Percentiles rank a stretch among this genome's conserved stretches.
Evolutionary conservation across 441 rosid genomes (phyloP).

Genomic region (Gossypium gossypioides): DNA sequence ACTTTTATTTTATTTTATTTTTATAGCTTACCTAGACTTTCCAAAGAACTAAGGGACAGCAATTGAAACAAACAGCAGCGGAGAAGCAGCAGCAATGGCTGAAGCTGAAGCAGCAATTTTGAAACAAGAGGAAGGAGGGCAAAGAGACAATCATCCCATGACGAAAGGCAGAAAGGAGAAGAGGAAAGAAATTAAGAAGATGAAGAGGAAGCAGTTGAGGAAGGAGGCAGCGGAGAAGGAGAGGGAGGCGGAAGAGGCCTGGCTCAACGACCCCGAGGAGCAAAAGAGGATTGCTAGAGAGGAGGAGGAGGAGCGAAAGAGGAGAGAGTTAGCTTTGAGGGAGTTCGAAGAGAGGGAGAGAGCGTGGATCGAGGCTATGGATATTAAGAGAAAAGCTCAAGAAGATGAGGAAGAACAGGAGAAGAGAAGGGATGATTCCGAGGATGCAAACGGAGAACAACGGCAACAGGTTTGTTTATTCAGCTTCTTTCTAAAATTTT

Average conservation of each 20-base stretch:
- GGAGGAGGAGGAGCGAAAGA: slow-evolving; percentile 53
- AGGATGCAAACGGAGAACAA: slow-evolving; percentile 22
- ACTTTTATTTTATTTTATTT: no score
- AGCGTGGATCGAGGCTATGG: slow-evolving; percentile 59
- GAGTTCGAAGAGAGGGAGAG: slow-evolving; percentile 80
- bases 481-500: neutral
- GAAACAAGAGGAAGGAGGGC: slow-evolving; percentile 29
- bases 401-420: slow-evolving; percentile 35
- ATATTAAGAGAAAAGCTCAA: slow-evolving; percentile 45
- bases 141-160: slow-evolving; percentile 22
- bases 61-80: no score
- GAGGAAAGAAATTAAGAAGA: slow-evolving; percentile 69
- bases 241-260: slow-evolving; percentile 53
- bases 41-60: no score
- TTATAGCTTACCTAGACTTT: no score
- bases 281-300: slow-evolving; percentile 37
- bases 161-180: slow-evolving; percentile 54
- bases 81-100: neutral
- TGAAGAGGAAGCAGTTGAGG: slow-evolving; percentile 65
- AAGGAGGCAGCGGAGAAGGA: slow-evolving; percentile 61
- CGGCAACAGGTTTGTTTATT: slow-evolving; percentile 28
- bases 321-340: slow-evolving; percentile 47
- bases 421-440: slow-evolving; percentile 31
- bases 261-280: slow-evolving; percentile 60
- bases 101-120: neutral